Base-by-base conservation (phyloP, 2,329 filamentous ascomycete species). In the Epichloe baconii region DNA sequence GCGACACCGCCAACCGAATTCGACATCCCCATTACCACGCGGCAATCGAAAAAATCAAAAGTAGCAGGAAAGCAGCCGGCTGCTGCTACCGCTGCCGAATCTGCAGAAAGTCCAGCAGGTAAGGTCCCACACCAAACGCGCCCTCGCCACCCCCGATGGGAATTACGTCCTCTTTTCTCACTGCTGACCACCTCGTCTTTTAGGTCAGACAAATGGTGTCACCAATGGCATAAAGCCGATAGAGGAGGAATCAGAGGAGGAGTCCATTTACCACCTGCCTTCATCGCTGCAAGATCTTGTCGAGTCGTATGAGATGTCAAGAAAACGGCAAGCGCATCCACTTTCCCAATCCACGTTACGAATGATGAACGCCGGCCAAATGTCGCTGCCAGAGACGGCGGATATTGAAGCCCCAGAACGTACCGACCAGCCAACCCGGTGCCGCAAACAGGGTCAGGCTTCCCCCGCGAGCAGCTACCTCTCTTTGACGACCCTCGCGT, bases 191-290 rank as follows among this genome's bases (percentile, higher is more conserved):
- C 19, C 10, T 17, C 38, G 17, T 11, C 3, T 41, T 3, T 42
- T 19, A 44, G 59, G 69, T 34, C 72, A 74, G 59, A 64, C 73
- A 3, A 82, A 81, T 63, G 73, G 77, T 47, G 61, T 69, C 44
- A 59, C 71, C 12, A 80, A 81, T 57, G 76, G 75, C 12, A 65
- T 73, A 61, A 77, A 75, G 62, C 58, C 68, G 6, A 64, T 65
- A 47, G 64, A 68, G 31, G 69, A 74, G 54, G 62, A 61, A 35
- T 49, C 68, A 45, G 73, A 78, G 58, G 83, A 88, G 54, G 87
- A 96, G 68, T 93, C 86, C 12, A 85, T 96, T 59, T 98, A 91
- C 66, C 90, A 97, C 66, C 78, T 98, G 38, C 93, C 93, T 4
- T 80, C 89, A 6, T 88, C 86, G 34, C 72, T 98, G 50, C 86